phyloP scores from a whole-genome alignment of 2,329 filamentous ascomycete species.

The Fusarium annulatum region DNA sequence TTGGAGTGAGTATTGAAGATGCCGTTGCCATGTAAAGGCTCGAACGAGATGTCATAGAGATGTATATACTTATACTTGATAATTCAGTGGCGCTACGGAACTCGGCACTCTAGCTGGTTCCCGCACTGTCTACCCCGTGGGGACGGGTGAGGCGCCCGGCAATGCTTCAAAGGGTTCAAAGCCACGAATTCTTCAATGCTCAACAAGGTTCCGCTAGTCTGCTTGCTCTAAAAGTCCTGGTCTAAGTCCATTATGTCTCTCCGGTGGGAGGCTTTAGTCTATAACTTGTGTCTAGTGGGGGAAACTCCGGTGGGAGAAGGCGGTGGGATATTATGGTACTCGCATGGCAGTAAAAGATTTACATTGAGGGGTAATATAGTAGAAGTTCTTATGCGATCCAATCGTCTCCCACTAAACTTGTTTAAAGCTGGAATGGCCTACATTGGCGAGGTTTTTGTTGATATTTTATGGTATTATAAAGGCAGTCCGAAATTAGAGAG shows the following conservation, averaged over 20 bases:
- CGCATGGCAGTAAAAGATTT: too few species aligned
- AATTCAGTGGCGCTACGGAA: neutral
- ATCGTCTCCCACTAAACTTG: neutral
- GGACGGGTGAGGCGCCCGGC: neutral
- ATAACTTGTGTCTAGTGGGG: neutral
- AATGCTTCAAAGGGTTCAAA: neutral
- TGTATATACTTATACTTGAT: neutral
- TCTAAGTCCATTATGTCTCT: too few species aligned
- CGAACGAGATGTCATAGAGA: neutral
- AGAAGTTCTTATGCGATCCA: neutral
- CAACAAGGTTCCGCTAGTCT: neutral
- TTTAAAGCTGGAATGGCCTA: neutral
- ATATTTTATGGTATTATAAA: neutral
- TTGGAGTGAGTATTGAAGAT: neutral
- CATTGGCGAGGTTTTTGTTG: neutral
- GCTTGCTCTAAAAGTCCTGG: neutral
- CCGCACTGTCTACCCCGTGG: neutral
- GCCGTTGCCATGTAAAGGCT: rapidly evolving
- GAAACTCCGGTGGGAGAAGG: neutral
- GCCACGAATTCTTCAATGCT: neutral
- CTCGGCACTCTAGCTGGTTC: neutral
- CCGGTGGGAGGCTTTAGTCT: neutral
- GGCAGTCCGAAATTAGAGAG: neutral
- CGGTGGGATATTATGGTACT: neutral
- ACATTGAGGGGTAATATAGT: neutral